Base-by-base conservation (phyloP, 2,329 filamentous ascomycete species). In the Verticillium isaacii region DNA sequence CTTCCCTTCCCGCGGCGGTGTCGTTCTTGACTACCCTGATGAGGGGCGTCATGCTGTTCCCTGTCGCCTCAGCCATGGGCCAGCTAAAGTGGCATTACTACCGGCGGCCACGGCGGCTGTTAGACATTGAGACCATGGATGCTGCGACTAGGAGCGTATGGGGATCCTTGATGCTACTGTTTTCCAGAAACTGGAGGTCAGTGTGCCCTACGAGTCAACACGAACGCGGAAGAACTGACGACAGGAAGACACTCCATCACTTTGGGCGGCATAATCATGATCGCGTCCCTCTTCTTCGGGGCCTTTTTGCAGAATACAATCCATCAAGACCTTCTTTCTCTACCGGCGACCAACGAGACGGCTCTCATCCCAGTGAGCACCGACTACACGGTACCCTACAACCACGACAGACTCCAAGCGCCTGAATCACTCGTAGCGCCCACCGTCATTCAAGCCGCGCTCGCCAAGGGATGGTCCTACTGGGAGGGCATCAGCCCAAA, bases 51-150 rank as follows among this genome's bases (percentile, higher is more conserved):
- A 59, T 59, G 36, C 32, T 45, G 2, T 50, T 50, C 6, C 57
- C 57, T 2, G 57, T 59, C 29, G 57, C 57, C 5, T 45, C 57
- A 17, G 57, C 57, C n/a, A 59, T 59, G 14, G 57, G 57, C 29
- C 57, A 59, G 29, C 41, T 39, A 7, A 59, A 59, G 32, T 59
- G 57, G 57, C 32, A 59, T n/a, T 50, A 36, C 29, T 29, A 32
- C 34, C 19, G 37, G 29, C 14, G 32, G 41, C 57, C 57, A 9
- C 57, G 37, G 15, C 36, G 37, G 29, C 37, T 59, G 29, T 6
- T 52, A 3, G 37, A 59, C 14, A 19, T 59, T 15, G 57, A 59
- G 19, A n/a, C 11, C 36, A 36, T 59, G 29, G 57, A 59, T n/a
- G 36, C 29, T 6, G 57, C 57, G 29, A 59, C 23, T 9, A 50